phyloP scores from a whole-genome alignment of 176 grass and related monocot genomes.

The Chrysopogon serrulatus region DNA sequence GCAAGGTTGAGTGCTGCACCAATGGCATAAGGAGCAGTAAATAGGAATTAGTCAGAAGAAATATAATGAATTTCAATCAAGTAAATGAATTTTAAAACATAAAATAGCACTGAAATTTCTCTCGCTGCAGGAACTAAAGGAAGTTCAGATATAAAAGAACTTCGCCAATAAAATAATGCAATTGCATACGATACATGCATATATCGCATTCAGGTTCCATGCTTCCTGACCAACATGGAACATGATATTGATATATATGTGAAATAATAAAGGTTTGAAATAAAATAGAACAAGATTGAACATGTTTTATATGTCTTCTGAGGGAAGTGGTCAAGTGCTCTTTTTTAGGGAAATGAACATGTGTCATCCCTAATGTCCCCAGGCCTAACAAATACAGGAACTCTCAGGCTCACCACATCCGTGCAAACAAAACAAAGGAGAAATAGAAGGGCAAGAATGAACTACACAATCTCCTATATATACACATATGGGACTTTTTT shows the following conservation, averaged over 20 bases:
- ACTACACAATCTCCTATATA: neutral
- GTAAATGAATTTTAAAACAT: neutral
- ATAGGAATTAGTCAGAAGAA: neutral
- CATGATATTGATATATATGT: neutral
- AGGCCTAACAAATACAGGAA: neutral
- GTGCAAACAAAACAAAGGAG: neutral
- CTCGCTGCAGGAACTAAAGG: neutral
- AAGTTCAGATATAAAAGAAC: neutral
- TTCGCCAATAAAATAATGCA: neutral
- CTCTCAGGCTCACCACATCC: neutral
- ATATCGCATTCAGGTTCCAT: conserved; percentile 5
- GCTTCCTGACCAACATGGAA: neutral
- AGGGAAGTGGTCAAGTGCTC: neutral
- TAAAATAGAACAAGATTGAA: neutral
- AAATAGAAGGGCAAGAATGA: neutral
- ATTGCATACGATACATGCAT: neutral
- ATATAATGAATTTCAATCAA: neutral
- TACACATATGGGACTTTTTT: neutral
- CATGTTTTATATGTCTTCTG: neutral
- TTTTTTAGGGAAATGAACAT: neutral
- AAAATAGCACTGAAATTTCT: neutral
- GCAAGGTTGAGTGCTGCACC: conserved; percentile 21
- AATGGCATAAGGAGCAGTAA: conserved; percentile 16
- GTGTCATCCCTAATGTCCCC: neutral
- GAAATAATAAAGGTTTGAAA: conserved; percentile 1